Evolutionary conservation across 2,329 filamentous ascomycete species (phyloP), one percentile per base, ranked within the genome.

Genomic region (Akanthomyces dipterigenus): DNA sequence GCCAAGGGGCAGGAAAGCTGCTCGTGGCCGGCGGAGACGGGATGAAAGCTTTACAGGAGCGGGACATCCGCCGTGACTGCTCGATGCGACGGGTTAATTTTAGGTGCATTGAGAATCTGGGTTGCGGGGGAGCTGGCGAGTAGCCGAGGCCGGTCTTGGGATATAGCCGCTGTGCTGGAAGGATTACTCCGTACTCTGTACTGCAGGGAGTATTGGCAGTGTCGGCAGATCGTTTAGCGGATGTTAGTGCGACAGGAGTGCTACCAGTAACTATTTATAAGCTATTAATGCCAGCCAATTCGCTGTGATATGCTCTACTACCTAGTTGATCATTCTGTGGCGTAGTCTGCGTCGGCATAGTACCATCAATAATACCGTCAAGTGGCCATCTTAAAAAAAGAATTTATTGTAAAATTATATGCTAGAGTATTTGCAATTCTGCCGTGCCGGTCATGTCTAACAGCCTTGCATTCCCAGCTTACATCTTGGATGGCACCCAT

Each of bases 401-500:
- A 16, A 31, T 43, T 24, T 43, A 16, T 34, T 43, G 38, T 55
- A 34, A 31, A 24, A 22, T 31, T 55, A 28, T 38, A 54, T 26
- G 36, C 51, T 42, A 2, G 8, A 38, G 2, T 38, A 38, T 3
- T 45, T 45, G 22, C 42, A n/a, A n/a, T 2, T 49, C 20, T 26
- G 31, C 31, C 31, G 31, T 34, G 31, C 31, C 4, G 4, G 31
- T 34, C 7, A 9, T 34, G 31, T 28, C 46, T 28, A 14, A 18
- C 31, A 26, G 34, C 9, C 45, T 16, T 16, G 36, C 36, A 16
- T 60, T 60, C 43, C 11, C 8, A 34, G 31, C 3, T 34, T 63
- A 80, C 62, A 83, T 63, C 67, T 81, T 81, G 1, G 76, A 78
- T 31, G 77, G 74, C 53, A 76, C 75, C 79, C 80, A 82, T 28